Conservation (phyloP, 257 asterid genomes). For the Salvia hispanica region DNA sequence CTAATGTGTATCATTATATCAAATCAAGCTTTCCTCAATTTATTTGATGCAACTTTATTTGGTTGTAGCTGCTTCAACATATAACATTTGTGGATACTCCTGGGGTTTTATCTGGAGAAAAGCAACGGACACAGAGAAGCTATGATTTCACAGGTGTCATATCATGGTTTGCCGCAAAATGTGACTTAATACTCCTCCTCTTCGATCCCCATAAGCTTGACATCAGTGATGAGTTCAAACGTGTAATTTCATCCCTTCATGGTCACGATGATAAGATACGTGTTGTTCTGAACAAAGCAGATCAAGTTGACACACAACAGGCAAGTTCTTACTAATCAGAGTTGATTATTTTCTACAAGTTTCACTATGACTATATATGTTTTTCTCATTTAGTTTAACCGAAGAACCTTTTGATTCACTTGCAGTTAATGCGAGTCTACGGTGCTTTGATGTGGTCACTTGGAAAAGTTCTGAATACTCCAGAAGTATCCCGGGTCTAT, state of each 20-base stretch:
- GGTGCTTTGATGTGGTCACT: constrained; percentile 99
- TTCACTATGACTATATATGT: constrained; percentile 2
- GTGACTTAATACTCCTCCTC: constrained; percentile 81
- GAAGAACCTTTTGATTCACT: constrained; percentile 13
- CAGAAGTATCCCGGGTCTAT: constrained; percentile 92
- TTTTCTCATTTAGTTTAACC: background rate
- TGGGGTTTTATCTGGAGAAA: constrained; percentile 96
- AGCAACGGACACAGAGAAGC: constrained; percentile 90
- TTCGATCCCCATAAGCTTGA: constrained; percentile 98
- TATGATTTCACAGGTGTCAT: constrained; percentile 96
- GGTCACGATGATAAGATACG: constrained; percentile 98
- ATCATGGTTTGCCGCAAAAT: constrained; percentile 98
- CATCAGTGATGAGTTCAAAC: constrained; percentile 92
- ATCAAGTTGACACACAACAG: constrained; percentile 97
- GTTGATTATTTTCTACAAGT: constrained; percentile 3
- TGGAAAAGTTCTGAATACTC: constrained; percentile 90
- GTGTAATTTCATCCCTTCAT: constrained; percentile 83
- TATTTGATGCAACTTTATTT: constrained; percentile 28
- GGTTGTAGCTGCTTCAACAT: constrained; percentile 72
- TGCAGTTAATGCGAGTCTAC: constrained; percentile 94
- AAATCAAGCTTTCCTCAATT: background rate
- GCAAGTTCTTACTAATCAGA: constrained; percentile 37
- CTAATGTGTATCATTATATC: background rate
- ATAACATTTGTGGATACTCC: constrained; percentile 96
- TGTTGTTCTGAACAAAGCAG: constrained; percentile 90